phyloP scores from a whole-genome alignment of 164 flowering plant genomes.

The Liriodendron chinense region DNA sequence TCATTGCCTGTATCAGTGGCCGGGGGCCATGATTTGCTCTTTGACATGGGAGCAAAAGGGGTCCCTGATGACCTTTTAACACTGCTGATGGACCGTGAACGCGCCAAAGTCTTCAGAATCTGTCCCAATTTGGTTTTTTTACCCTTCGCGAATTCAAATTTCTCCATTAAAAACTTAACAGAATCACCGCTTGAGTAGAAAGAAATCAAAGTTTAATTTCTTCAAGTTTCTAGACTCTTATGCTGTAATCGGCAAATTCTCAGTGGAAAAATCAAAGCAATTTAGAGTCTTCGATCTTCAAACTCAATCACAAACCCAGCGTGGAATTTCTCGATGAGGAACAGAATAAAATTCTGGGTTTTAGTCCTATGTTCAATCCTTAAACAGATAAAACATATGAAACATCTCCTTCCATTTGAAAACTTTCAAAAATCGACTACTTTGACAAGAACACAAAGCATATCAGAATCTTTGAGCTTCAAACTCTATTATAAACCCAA shows the following conservation, averaged over 20 bases:
- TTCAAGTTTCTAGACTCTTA: not conserved
- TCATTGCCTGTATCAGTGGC: not conserved
- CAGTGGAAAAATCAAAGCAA: not conserved
- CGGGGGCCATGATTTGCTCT: slow-evolving; percentile 56
- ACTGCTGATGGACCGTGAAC: slow-evolving; percentile 47
- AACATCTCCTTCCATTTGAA: not conserved
- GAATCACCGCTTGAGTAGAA: too few relatives aligned
- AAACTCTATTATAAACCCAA: not conserved
- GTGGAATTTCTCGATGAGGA: too few relatives aligned
- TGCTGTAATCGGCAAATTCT: not conserved
- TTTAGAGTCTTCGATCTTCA: not conserved
- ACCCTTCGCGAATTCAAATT: slow-evolving; percentile 24
- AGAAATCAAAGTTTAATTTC: too few relatives aligned
- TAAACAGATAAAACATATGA: not conserved
- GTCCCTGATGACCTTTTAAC: not conserved
- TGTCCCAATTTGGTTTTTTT: slow-evolving; percentile 33
- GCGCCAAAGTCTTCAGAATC: slow-evolving; percentile 51
- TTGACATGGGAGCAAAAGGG: slow-evolving; percentile 10
- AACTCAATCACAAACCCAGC: not conserved
- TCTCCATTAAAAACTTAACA: slow-evolving; percentile 1
- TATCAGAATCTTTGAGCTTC: not conserved
- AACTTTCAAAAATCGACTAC: not conserved
- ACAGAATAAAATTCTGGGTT: not conserved
- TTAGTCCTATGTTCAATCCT: not conserved
- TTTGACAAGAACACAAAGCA: not conserved